Conservation (phyloP, 768 basidiomycete species). For the Amyloporia xantha region DNA sequence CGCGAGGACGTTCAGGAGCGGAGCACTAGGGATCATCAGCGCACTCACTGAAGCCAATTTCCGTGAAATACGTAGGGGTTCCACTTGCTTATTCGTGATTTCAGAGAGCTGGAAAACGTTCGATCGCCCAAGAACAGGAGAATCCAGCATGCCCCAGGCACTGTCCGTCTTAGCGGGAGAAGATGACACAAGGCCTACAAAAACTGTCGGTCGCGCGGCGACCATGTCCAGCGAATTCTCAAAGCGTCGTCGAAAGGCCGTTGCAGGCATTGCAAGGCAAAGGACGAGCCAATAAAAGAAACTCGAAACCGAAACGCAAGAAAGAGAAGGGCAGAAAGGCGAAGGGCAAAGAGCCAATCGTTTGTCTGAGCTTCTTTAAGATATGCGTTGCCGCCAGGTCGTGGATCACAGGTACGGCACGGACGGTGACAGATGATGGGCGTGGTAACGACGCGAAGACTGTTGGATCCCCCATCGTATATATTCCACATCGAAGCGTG, state of each 20-base stretch:
- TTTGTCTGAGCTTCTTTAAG: not conserved
- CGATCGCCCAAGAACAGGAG: conserved; percentile 12
- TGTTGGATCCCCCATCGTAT: too few species aligned
- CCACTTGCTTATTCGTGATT: not conserved
- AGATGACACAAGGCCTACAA: conserved; percentile 12
- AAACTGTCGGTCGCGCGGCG: conserved; percentile 25
- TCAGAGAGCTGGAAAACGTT: not conserved
- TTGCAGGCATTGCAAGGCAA: conserved; percentile 17
- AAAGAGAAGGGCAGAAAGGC: conserved; percentile 7
- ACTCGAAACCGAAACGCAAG: not conserved
- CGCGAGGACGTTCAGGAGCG: not conserved
- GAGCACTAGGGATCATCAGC: not conserved
- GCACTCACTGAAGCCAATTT: not conserved
- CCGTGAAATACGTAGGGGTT: not conserved
- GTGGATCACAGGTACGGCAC: not conserved
- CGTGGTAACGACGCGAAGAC: conserved; percentile 4
- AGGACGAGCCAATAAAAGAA: conserved; percentile 7
- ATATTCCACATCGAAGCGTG: too few species aligned
- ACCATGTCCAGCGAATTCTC: conserved; percentile 22
- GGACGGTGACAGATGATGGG: conserved; percentile 8
- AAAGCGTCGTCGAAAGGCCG: conserved; percentile 16
- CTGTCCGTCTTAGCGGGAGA: conserved; percentile 21
- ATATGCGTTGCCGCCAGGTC: not conserved
- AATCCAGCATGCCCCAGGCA: conserved; percentile 24
- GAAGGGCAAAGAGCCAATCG: not conserved